Evolutionary conservation across 2,329 filamentous ascomycete genomes (phyloP), one percentile per base, ranked within the genome.

Genomic region (Pseudogymnoascus sp.): DNA sequence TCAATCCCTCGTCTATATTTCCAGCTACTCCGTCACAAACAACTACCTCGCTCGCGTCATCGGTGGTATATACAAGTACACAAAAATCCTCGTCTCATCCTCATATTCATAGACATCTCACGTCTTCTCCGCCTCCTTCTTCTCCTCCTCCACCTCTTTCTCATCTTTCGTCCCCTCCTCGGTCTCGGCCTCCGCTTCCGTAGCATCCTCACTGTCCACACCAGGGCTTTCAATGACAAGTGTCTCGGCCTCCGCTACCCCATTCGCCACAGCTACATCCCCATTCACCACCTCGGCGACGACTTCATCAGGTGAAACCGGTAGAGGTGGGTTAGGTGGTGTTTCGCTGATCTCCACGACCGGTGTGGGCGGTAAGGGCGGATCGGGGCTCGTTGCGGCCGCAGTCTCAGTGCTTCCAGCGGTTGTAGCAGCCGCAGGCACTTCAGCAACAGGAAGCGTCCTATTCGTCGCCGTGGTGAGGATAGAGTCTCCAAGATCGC

Each of bases 401-500:
- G 7, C 49, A 37, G 3, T 58, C 66, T 10, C 39, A 33, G 2
- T 55, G 60, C 6, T 29, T 14, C 2, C 55, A 26, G n/a, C 60
- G 11, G 8, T 29, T 23, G 2, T 43, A 35, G 31, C 59, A 7
- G 33, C 29, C 2, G 29, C 52, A 66, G 23, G 64, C 10, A 39
- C 38, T 21, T 64, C 64, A 63, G 16, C 33, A 62, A 21, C 62
- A 21, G 3, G 62, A 31, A 55, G 45, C 2, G 45, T 55, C 45
- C 45, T 55, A 31, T 55, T 31, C 10, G 45, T 55, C 45, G 45
- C 45, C 26, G 26, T 55, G 3, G 45, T 33, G 45, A 55, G 26
- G 6, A 55, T 55, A 33, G 26, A 55, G 4, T 55, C 45, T 2
- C 89, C 90, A 2, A 90, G 79, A 67, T 92, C 87, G 8, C 83